Percentiles rank a stretch among this genome's conserved stretches.
These are phyloP conservation scores for Eremothecium cymbalariae DNA, from an alignment of 1,139 yeast genomes.

Conservation along the genomic window DNA sequence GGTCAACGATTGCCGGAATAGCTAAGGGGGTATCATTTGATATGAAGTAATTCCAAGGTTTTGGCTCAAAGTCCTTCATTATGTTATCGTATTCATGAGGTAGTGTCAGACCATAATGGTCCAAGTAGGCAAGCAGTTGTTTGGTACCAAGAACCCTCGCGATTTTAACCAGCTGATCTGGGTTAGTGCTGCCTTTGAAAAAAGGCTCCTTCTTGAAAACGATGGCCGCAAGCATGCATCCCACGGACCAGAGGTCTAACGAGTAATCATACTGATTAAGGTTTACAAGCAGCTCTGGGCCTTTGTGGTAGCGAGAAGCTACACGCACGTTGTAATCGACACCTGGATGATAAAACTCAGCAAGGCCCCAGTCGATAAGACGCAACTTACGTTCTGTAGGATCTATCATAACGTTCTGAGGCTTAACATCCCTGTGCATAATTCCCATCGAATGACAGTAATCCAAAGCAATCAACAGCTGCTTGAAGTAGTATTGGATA, in stretches of 20 bases:
- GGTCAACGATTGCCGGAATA: slow-evolving; percentile 54
- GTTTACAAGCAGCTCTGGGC: slow-evolving; percentile 69
- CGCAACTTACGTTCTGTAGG: slow-evolving; percentile 53
- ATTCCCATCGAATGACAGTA: slow-evolving; percentile 78
- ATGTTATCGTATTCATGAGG: slow-evolving; percentile 60
- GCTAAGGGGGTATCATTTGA: slow-evolving; percentile 48
- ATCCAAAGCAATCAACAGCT: slow-evolving; percentile 62
- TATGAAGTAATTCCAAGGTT: slow-evolving; percentile 59
- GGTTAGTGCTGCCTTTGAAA: slow-evolving; percentile 70
- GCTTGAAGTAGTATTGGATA: slow-evolving; percentile 62
- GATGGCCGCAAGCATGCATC: slow-evolving; percentile 73
- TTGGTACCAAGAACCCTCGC: slow-evolving; percentile 71
- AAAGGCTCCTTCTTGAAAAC: slow-evolving; percentile 71
- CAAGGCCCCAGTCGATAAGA: slow-evolving; percentile 78
- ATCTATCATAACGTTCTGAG: slow-evolving; percentile 80
- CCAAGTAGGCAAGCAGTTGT: slow-evolving; percentile 49
- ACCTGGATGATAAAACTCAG: slow-evolving; percentile 73
- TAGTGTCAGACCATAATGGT: slow-evolving; percentile 53
- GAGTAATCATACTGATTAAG: slow-evolving; percentile 72
- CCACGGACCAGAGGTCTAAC: slow-evolving; percentile 74
- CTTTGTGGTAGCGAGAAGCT: slow-evolving; percentile 74
- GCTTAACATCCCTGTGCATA: slow-evolving; percentile 78
- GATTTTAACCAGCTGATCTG: slow-evolving; percentile 72
- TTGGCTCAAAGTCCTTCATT: slow-evolving; percentile 56
- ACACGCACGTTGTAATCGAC: slow-evolving; percentile 75